Conservation (phyloP, 805 yeast genomes). For the Starmera quercuum region DNA sequence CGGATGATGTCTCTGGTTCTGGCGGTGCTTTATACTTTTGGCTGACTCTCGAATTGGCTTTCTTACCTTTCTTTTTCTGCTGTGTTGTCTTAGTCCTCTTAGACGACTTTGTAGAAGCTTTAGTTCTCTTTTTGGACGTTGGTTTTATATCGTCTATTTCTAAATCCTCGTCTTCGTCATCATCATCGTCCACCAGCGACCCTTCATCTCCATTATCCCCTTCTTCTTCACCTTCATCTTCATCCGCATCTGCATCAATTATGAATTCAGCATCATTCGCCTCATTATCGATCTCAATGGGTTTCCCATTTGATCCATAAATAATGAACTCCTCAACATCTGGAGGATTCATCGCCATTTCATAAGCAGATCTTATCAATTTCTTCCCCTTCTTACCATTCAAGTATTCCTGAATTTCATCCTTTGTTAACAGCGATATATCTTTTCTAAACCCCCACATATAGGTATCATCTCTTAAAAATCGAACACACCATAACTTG, state of each 20-base stretch:
- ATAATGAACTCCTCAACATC: slow-evolving; percentile 35
- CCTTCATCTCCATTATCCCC: slow-evolving; percentile 19
- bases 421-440: slow-evolving; percentile 35
- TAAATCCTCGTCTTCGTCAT: slow-evolving; percentile 17
- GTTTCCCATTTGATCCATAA: slow-evolving; percentile 35
- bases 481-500: slow-evolving; percentile 46
- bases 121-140: slow-evolving; percentile 7
- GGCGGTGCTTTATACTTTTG: slow-evolving; percentile 7
- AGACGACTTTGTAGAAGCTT: slow-evolving; percentile 13
- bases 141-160: slow-evolving; percentile 6
- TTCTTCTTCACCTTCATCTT: slow-evolving; percentile 22
- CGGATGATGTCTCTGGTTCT: slow-evolving; percentile 17
- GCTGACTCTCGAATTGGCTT: slow-evolving; percentile 3
- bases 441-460: slow-evolving; percentile 57
- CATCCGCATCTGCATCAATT: slow-evolving; percentile 8
- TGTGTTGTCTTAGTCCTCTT: slow-evolving; percentile 17
- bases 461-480: slow-evolving; percentile 66
- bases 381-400: slow-evolving; percentile 32
- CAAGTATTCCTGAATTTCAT: slow-evolving; percentile 34
- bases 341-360: slow-evolving; percentile 46
- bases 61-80: slow-evolving; percentile 5
- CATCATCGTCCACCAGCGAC: slow-evolving; percentile 20
- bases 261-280: slow-evolving; percentile 24
- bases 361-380: slow-evolving; percentile 41
- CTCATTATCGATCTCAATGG: slow-evolving; percentile 23